Evolutionary conservation across 441 rosid species (phyloP).

Genomic region (Erysimum pusillum): DNA sequence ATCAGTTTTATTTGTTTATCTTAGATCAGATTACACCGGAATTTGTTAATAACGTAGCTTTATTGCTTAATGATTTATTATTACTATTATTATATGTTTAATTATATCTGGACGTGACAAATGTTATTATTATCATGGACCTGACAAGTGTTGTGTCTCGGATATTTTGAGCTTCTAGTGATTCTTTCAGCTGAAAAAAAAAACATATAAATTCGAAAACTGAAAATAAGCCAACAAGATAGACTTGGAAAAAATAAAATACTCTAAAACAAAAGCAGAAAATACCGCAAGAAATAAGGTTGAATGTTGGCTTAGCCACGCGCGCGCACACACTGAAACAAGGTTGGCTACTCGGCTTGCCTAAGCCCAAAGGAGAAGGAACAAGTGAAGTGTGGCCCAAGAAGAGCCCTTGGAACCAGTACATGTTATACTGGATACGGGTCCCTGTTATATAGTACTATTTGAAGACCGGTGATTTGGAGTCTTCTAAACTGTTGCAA

Average conservation of each 20-base stretch:
- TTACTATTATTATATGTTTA: too few species aligned
- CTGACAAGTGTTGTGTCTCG: not conserved
- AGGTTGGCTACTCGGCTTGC: not conserved
- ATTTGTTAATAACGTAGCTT: not conserved
- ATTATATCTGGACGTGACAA: not conserved
- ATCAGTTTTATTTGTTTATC: not conserved
- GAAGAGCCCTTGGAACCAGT: not conserved
- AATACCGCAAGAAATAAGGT: too few species aligned
- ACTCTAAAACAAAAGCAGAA: not conserved
- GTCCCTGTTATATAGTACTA: too few species aligned
- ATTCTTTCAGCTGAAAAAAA: not conserved
- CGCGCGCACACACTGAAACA: not conserved
- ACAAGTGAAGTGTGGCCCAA: not conserved
- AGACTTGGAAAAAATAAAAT: not conserved
- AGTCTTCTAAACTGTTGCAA: not conserved
- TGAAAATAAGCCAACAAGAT: not conserved
- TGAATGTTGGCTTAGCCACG: not conserved
- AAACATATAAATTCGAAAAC: not conserved
- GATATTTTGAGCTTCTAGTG: not conserved
- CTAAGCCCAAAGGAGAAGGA: not conserved
- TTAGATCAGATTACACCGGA: not conserved
- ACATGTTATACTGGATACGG: too few species aligned
- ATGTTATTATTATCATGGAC: not conserved
- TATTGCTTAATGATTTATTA: not conserved
- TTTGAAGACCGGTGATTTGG: not conserved